These are phyloP conservation scores for Cymbopogon citratus DNA, from an alignment of 176 grass and related monocot species.

Conservation along the genomic window DNA sequence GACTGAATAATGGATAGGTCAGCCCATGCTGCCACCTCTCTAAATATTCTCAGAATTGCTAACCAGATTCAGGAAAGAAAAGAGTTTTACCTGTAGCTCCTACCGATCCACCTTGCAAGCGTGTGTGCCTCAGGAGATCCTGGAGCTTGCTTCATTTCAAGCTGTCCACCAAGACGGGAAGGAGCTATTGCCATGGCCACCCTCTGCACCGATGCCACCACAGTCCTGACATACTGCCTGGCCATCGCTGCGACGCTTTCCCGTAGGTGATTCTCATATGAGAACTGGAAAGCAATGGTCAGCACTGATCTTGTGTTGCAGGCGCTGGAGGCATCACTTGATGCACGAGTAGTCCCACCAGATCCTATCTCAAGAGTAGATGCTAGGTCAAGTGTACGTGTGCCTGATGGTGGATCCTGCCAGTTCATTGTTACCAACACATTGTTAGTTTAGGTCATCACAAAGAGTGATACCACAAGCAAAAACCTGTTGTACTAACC, in stretches of 20 bases:
- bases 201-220: constrained; percentile 87
- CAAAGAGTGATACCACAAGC: background rate
- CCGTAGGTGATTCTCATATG: constrained; percentile 86
- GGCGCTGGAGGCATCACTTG: constrained; percentile 46
- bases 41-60: background rate
- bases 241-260: constrained; percentile 89
- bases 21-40: background rate
- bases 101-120: constrained; percentile 75
- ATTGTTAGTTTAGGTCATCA: background rate
- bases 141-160: too few relatives aligned
- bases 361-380: constrained; percentile 85
- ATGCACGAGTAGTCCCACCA: constrained; percentile 52
- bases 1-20: background rate
- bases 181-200: constrained; percentile 92
- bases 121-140: background rate
- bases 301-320: constrained; percentile 70
- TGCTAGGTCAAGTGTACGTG: constrained; percentile 86
- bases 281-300: constrained; percentile 96
- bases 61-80: background rate
- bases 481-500: constrained; percentile 38
- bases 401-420: constrained; percentile 57
- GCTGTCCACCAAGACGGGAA: background rate
- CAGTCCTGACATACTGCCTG: constrained; percentile 82
- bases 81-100: background rate
- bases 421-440: background rate